Evolutionary conservation across 108 stramenopile species (phyloP).

Genomic region (Nitzschia sp.): DNA sequence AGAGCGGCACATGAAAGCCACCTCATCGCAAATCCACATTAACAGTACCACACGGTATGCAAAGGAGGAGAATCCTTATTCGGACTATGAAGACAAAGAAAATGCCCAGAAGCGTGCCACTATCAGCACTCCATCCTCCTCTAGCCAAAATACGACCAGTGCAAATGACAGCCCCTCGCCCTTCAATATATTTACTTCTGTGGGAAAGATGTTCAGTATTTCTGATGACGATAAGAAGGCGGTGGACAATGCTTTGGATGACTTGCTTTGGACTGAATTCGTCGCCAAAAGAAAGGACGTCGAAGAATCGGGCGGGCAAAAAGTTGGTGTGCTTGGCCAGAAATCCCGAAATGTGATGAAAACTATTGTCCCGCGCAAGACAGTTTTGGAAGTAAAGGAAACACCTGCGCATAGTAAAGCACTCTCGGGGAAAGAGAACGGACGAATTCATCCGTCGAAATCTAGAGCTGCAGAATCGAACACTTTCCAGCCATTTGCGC

Average conservation of each 20-base stretch:
- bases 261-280: slow-evolving; percentile 36
- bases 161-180: no score
- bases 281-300: slow-evolving; percentile 11
- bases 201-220: slow-evolving; percentile 17
- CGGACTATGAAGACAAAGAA: neutral
- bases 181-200: slow-evolving; percentile 21
- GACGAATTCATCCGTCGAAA: neutral
- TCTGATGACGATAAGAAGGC: slow-evolving; percentile 10
- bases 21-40: neutral
- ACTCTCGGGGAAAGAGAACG: neutral
- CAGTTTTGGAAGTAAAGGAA: neutral
- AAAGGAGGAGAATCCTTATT: neutral
- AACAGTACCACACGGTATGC: neutral
- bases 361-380: neutral
- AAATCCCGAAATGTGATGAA: neutral
- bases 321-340: no score
- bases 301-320: neutral
- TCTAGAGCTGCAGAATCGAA: neutral
- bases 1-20: slow-evolving; percentile 1
- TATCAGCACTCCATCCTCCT: neutral
- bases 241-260: slow-evolving; percentile 27
- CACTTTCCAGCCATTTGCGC: neutral
- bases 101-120: neutral
- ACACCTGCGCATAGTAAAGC: neutral
- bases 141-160: neutral